Base-by-base conservation (phyloP, 192 early-diverging fungal genomes). In the Gonapodya sp. region DNA sequence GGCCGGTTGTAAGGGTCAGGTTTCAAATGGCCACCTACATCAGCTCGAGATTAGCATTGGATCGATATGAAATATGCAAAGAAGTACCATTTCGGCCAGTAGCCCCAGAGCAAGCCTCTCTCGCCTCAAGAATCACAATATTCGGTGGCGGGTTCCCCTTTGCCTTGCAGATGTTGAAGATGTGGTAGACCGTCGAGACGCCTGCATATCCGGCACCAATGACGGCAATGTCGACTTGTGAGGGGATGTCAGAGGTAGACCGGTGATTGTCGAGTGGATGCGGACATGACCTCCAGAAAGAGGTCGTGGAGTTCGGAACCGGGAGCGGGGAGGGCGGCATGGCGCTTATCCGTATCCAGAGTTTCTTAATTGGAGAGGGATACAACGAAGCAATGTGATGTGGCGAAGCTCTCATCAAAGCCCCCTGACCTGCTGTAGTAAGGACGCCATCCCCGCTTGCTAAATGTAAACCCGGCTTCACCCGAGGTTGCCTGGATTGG, bases 61-160 rank as follows among this genome's bases (percentile, higher is more conserved):
- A 24, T 24, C 8, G 8, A 24, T 64, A 64, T 64, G 46, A 64
- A 64, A 16, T 16, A 64, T 64, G 46, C 46, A 64, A 64, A 64
- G 46, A 64, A 8, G 46, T 64, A 64, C 90, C 90, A 79, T 91
- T 91, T 16, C 90, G 82, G 1, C 90, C 90, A 18, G 90, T 89
- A n/a, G 90, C 90, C 14, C 90, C 90, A 18, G 83, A 85, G 31
- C 85, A 82, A 0, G 89, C 36, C 18, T 82, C 83, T 31, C 89
- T 75, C 35, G 86, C 85, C 8, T 91, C 89, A 16, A 88, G 16
- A 0, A 89, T 82, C 16, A 85, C 86, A 36, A 90, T 82, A 16
- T 81, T 64, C 8, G 46, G 8, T 24, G 24, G 8, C 24, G 46
- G 46, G 8, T 16, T 8, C 24, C 46, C 46, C 46, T 64, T 64